Percentiles rank a stretch among this genome's conserved stretches.
These are phyloP conservation scores for Cyanidioschyzon merolae DNA, from an alignment of 23 red algal genomes.

Conservation along the genomic window DNA sequence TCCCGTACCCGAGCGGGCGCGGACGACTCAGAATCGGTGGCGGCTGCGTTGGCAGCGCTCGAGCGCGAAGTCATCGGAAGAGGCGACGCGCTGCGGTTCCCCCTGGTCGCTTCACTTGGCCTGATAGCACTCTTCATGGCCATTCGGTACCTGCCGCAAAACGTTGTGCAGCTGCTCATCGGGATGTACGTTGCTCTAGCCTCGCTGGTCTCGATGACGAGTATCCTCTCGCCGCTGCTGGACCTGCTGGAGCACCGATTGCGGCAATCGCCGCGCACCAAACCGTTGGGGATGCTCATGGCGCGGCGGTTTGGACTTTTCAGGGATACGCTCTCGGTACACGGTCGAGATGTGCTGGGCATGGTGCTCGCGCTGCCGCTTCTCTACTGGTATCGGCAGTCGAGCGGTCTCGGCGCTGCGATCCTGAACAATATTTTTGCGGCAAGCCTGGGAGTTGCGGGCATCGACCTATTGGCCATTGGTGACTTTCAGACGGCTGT, in stretches of 20 bases:
- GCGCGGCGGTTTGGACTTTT: background rate
- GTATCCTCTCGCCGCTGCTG: slow-evolving; percentile 20
- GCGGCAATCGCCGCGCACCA: background rate
- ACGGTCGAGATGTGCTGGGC: slow-evolving; percentile 24
- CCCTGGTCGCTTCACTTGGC: slow-evolving; percentile 50
- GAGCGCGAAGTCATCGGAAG: slow-evolving; percentile 66
- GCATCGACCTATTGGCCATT: slow-evolving; percentile 67
- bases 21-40: background rate
- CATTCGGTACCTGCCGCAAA: slow-evolving; percentile 72
- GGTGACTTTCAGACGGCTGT: slow-evolving; percentile 25
- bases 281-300: background rate
- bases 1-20: background rate
- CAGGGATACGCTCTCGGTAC: slow-evolving; percentile 1
- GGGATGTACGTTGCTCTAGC: slow-evolving; percentile 27
- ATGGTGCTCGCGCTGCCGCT: slow-evolving; percentile 29
- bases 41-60: background rate
- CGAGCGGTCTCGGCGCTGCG: slow-evolving; percentile 14
- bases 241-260: slow-evolving; percentile 10
- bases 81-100: slow-evolving; percentile 57
- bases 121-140: slow-evolving; percentile 73
- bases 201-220: slow-evolving; percentile 31
- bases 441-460: slow-evolving; percentile 39
- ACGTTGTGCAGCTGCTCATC: slow-evolving; percentile 35
- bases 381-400: slow-evolving; percentile 35
- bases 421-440: slow-evolving; percentile 76